phyloP scores from a whole-genome alignment of 78 protist species.

The Emiliania huxleyi region DNA sequence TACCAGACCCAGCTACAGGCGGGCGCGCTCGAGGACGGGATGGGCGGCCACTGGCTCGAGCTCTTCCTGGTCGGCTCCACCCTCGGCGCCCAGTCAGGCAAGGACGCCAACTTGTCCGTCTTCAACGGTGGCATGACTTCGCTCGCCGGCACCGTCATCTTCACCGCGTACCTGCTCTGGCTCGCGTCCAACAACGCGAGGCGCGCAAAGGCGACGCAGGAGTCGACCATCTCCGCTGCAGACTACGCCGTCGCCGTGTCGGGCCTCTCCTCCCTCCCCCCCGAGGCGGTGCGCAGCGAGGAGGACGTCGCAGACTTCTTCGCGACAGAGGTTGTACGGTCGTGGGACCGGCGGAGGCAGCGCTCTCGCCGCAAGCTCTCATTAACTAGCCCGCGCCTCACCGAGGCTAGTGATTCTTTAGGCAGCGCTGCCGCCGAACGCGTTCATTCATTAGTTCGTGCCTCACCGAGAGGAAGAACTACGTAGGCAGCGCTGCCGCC shows the following conservation, averaged over 20 bases:
- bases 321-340: neutral
- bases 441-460: too few relatives aligned
- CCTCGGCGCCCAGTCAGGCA: neutral
- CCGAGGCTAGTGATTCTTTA: too few relatives aligned
- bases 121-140: neutral
- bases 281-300: neutral
- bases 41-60: neutral
- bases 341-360: neutral
- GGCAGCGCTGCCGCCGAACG: too few relatives aligned
- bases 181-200: neutral
- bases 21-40: too few relatives aligned
- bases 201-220: neutral
- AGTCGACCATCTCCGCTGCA: neutral
- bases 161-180: neutral
- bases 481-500: too few relatives aligned
- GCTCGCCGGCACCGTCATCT: neutral
- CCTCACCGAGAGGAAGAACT: too few relatives aligned
- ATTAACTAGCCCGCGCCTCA: too few relatives aligned
- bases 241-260: neutral
- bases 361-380: too few relatives aligned
- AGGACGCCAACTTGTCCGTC: neutral
- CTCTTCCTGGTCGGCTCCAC: neutral
- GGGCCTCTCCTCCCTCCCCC: neutral
- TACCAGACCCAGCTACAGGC: too few relatives aligned
- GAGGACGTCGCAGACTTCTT: neutral